Conservation (phyloP, 352 stramenopile genomes). For the Globisporangium nodosum region DNA sequence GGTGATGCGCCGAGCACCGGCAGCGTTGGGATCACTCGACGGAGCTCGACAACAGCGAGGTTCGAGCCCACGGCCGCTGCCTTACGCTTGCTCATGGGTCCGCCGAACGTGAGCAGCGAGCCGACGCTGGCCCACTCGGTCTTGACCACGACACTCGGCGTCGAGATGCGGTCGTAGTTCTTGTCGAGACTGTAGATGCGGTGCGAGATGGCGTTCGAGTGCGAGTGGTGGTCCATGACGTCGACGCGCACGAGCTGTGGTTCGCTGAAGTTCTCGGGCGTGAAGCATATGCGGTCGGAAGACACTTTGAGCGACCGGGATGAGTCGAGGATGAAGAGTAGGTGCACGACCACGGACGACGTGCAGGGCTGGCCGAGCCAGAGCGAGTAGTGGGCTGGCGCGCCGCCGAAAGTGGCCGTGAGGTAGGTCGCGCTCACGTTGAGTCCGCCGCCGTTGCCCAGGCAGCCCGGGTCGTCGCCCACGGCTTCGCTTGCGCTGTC, state of each 20-base stretch:
- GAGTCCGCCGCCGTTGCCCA: constrained; percentile 7
- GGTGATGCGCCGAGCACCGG: not conserved
- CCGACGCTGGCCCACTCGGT: constrained; percentile 27
- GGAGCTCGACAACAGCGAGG: constrained; percentile 29
- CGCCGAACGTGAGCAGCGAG: constrained; percentile 43
- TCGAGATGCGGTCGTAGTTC: constrained; percentile 48
- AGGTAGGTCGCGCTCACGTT: constrained; percentile 46
- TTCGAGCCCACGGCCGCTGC: constrained; percentile 25
- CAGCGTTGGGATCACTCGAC: constrained; percentile 7
- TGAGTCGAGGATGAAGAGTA: constrained; percentile 47
- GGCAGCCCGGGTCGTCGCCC: not conserved
- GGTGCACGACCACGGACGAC: constrained; percentile 64
- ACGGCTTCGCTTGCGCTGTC: not conserved
- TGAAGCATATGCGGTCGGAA: constrained; percentile 69
- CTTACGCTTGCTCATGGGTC: constrained; percentile 35
- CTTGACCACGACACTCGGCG: constrained; percentile 47
- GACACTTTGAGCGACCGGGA: constrained; percentile 39
- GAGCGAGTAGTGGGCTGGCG: constrained; percentile 52
- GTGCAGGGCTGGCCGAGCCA: constrained; percentile 46
- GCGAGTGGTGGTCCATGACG: constrained; percentile 33
- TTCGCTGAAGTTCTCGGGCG: constrained; percentile 42
- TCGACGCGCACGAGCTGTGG: constrained; percentile 66
- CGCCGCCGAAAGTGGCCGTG: constrained; percentile 46
- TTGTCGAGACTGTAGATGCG: constrained; percentile 61
- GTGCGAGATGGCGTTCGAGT: constrained; percentile 50